A percentile compares a stretch with the other conserved stretches of the same genome.
These are phyloP conservation scores for Chaetomiaceae sp. DNA, from an alignment of 2,329 filamentous ascomycete species.

Conservation along the genomic window DNA sequence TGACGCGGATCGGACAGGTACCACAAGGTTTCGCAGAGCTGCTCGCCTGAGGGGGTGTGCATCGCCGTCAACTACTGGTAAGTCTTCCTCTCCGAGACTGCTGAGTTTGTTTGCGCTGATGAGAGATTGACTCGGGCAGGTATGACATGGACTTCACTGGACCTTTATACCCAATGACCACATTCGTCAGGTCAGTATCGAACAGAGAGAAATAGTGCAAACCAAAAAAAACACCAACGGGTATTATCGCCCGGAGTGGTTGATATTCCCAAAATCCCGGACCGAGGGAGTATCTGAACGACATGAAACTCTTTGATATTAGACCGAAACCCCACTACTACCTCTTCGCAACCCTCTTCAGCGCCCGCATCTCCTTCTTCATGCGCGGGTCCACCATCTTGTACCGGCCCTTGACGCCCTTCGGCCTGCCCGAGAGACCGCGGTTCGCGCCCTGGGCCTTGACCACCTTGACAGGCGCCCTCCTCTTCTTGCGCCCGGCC, in stretches of 20 bases:
- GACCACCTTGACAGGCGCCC: constrained; percentile 77
- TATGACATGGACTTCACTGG: constrained; percentile 77
- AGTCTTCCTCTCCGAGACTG: constrained; percentile 21
- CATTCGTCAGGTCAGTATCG: constrained; percentile 46
- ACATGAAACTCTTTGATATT: neutral
- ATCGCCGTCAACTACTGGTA: constrained; percentile 80
- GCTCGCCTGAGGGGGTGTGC: constrained; percentile 63
- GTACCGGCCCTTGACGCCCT: constrained; percentile 91
- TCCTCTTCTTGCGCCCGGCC: constrained; percentile 73
- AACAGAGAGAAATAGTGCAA: constrained; percentile 5
- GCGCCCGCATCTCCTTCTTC: constrained; percentile 91
- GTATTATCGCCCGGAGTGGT: neutral
- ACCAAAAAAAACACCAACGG: neutral
- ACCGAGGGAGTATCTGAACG: neutral
- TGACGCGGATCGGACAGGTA: constrained; percentile 44
- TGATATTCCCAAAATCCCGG: constrained; percentile 5
- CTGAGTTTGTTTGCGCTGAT: neutral
- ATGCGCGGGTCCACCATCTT: constrained; percentile 93
- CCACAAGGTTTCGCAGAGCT: constrained; percentile 74
- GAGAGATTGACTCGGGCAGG: constrained; percentile 40
- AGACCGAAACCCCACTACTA: constrained; percentile 39
- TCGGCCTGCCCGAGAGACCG: constrained; percentile 79
- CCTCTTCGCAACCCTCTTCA: constrained; percentile 74
- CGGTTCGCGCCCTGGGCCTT: constrained; percentile 81
- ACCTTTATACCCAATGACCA: constrained; percentile 57